These are phyloP conservation scores for Trebouxiophyceae sp. DNA, from an alignment of 163 green algal species.

Conservation along the genomic window DNA sequence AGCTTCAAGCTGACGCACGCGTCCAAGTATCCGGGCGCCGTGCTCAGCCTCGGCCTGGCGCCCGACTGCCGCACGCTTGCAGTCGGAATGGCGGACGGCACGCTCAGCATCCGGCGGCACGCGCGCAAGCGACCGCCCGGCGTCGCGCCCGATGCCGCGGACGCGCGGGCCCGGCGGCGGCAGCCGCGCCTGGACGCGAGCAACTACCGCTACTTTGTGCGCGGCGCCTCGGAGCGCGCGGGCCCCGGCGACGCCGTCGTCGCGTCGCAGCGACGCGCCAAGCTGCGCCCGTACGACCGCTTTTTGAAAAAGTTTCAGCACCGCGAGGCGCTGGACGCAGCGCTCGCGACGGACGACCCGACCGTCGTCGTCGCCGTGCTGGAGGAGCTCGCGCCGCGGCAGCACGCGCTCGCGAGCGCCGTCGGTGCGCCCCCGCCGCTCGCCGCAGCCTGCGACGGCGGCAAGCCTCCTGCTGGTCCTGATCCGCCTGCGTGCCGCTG, in stretches of 20 bases:
- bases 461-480: neutral
- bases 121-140: constrained; percentile 9
- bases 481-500: neutral
- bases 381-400: constrained; percentile 67
- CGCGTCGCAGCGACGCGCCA: constrained; percentile 13
- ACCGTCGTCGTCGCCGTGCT: constrained; percentile 65
- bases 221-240: constrained; percentile 54
- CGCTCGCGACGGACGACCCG: constrained; percentile 42
- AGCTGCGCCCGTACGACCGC: constrained; percentile 65
- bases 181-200: constrained; percentile 45
- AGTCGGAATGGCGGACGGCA: constrained; percentile 78
- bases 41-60: constrained; percentile 68
- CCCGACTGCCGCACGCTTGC: constrained; percentile 64
- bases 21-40: constrained; percentile 66
- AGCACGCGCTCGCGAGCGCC: constrained; percentile 50
- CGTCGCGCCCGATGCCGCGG: neutral
- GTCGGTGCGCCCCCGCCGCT: constrained; percentile 26
- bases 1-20: constrained; percentile 71
- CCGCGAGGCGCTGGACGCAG: constrained; percentile 72
- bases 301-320: constrained; percentile 73
- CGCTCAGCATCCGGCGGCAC: constrained; percentile 68
- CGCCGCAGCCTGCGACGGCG: neutral
- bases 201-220: constrained; percentile 84
- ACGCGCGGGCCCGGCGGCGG: constrained; percentile 4
- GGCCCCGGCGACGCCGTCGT: constrained; percentile 35